Evolutionary conservation across 2,329 filamentous ascomycete genomes (phyloP).

Genomic region (Neophaeococcomyces aloes): DNA sequence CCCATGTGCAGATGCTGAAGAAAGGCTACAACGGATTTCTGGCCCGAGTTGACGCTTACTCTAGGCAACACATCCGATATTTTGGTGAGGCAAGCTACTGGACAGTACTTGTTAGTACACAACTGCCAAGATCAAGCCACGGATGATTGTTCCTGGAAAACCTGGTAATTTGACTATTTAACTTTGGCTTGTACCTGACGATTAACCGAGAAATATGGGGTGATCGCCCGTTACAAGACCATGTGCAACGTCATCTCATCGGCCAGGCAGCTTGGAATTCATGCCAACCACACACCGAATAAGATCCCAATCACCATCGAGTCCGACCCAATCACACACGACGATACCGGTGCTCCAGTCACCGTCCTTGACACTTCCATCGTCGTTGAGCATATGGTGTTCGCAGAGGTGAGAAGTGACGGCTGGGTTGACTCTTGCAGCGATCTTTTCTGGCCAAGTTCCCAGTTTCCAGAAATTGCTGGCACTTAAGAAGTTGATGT

Average conservation of each 20-base stretch:
- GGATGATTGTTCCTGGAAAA: too few relatives aligned
- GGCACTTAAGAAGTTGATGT: constrained; percentile 80
- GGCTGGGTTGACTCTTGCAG: constrained; percentile 74
- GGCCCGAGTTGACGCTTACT: too few relatives aligned
- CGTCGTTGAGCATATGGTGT: constrained; percentile 34
- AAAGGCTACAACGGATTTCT: too few relatives aligned
- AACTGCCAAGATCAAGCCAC: too few relatives aligned
- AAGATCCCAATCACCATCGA: constrained; percentile 80
- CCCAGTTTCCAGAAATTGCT: constrained; percentile 88
- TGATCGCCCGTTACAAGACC: too few relatives aligned
- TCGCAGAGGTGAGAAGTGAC: constrained; percentile 49
- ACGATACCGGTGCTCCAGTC: constrained; percentile 77
- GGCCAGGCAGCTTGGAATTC: constrained; percentile 48
- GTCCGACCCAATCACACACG: constrained; percentile 87
- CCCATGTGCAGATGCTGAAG: too few relatives aligned
- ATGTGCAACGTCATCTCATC: neutral
- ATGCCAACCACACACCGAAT: constrained; percentile 78
- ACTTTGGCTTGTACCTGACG: too few relatives aligned
- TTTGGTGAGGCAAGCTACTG: too few relatives aligned
- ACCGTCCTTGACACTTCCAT: constrained; percentile 39
- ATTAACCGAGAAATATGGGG: too few relatives aligned
- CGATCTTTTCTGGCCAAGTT: constrained; percentile 91
- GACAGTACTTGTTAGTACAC: too few relatives aligned
- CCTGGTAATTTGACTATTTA: too few relatives aligned
- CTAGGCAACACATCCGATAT: too few relatives aligned